Evolutionary conservation across 108 stramenopile species (phyloP), one percentile per base, ranked within the genome.

Genomic region (Aureococcus anophagefferens): DNA sequence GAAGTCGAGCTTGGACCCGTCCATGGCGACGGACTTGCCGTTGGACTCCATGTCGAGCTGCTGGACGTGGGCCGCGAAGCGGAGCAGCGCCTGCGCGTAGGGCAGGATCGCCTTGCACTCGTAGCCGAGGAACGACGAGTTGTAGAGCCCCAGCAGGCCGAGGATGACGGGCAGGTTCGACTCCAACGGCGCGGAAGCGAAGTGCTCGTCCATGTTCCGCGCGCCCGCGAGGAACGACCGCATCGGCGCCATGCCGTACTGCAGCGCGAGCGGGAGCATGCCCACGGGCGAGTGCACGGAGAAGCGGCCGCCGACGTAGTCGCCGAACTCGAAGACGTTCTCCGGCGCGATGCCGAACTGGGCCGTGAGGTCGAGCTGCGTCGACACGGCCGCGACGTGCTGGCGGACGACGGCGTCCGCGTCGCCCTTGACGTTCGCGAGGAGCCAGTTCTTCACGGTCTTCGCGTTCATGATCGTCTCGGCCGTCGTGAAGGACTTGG

Each of bases 1-100:
- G 44, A 90, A 91, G 72, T 83, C 78, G 14, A 94, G 72, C 29
- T 81, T 82, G 15, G 80, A 62, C 18, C 85, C 94, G 70, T 93
- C 91, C 46, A 90, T 65, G 11, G 91, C 87, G 0, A 93, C 95
- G 14, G 91, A 80, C 89, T 99, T 99, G 29, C 98, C 98, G 81
- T 99, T 99, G 74, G 88, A 88, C 77, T 96, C 96, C 98, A 98
- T 99, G 78, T 96, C 95, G 62, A 97, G 90, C 85, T 97, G 91
- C 75, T 98, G 97, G 35, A 99, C 93, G 79, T 95, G 89, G 16
- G 93, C 89, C 3, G 99, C 94, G 74, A 99, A 93, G 51, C 85
- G 83, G 30, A 89, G 78, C 30, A 99, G 82, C 11, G 96, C 90
- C 72, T 94, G 85, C 33, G 89, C 87, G 78, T 98, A 98, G 15